These are phyloP conservation scores for Flaveria linearis DNA, from an alignment of 129 eudicot genomes.

Conservation along the genomic window DNA sequence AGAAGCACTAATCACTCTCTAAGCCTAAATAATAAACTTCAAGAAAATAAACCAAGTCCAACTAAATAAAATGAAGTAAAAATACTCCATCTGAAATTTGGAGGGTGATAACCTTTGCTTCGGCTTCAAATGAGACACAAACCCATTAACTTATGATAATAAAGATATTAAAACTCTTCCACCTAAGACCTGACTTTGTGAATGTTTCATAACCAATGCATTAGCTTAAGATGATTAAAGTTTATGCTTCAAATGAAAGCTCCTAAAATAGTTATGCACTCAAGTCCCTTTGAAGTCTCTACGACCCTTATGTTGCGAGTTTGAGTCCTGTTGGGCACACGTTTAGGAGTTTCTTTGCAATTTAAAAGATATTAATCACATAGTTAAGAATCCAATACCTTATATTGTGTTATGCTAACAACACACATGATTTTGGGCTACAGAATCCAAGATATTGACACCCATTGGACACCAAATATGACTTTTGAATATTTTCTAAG, in stretches of 20 bases:
- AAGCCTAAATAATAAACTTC: slow-evolving; percentile 1
- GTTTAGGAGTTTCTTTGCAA: background rate
- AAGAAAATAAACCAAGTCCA: too few relatives aligned
- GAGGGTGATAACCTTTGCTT: background rate
- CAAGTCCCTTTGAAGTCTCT: background rate
- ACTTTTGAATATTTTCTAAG: background rate
- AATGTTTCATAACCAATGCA: background rate
- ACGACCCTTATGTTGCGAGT: background rate
- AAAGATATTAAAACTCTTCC: background rate
- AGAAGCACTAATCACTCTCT: slow-evolving; percentile 8
- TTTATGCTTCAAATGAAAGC: background rate
- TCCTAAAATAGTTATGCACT: background rate
- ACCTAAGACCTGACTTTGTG: slow-evolving; percentile 1
- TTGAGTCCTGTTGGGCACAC: background rate
- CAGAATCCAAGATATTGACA: slow-evolving; percentile 1
- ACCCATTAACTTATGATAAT: background rate
- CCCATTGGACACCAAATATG: background rate
- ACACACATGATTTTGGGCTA: background rate
- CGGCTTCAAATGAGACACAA: background rate
- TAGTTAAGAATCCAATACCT: background rate
- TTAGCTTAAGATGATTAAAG: background rate
- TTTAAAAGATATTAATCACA: background rate
- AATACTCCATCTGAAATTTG: too few relatives aligned
- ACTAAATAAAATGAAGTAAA: too few relatives aligned
- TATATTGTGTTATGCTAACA: background rate